These are phyloP conservation scores for Rhizopogon vulgaris DNA, from an alignment of 768 basidiomycete species.

Conservation along the genomic window DNA sequence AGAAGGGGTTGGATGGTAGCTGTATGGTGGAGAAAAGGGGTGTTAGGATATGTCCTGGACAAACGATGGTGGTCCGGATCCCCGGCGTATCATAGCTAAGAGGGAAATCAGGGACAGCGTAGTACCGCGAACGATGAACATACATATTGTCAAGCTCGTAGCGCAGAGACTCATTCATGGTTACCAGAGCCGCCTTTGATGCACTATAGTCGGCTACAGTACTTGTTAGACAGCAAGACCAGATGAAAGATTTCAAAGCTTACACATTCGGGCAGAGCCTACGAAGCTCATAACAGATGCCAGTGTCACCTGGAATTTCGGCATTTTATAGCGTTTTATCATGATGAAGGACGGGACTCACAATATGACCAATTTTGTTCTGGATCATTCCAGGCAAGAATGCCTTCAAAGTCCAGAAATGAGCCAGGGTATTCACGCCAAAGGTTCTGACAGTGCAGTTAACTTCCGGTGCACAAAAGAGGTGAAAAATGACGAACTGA, in stretches of 20 bases:
- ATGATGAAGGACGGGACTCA: slow-evolving; percentile 28
- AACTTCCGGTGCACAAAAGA: background rate
- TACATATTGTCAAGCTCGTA: slow-evolving; percentile 83
- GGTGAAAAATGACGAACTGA: slow-evolving; percentile 43
- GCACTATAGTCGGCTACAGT: slow-evolving; percentile 79
- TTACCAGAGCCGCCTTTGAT: slow-evolving; percentile 85
- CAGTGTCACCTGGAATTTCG: slow-evolving; percentile 55
- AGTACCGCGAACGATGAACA: slow-evolving; percentile 3
- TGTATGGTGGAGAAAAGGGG: slow-evolving; percentile 62
- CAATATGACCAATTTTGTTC: slow-evolving; percentile 77
- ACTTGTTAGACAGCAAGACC: background rate
- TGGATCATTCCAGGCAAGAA: slow-evolving; percentile 88
- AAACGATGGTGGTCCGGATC: slow-evolving; percentile 84
- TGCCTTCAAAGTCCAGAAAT: slow-evolving; percentile 90
- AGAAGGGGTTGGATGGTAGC: slow-evolving; percentile 43
- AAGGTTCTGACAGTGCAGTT: slow-evolving; percentile 59
- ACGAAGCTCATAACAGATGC: slow-evolving; percentile 69
- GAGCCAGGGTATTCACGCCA: slow-evolving; percentile 78
- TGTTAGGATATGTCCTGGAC: slow-evolving; percentile 76
- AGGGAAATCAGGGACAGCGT: slow-evolving; percentile 4
- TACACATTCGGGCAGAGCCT: slow-evolving; percentile 73
- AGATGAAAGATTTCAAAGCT: slow-evolving; percentile 19
- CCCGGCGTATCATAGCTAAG: slow-evolving; percentile 61
- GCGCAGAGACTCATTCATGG: slow-evolving; percentile 77
- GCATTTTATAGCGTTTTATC: slow-evolving; percentile 8